Base-by-base conservation (phyloP, 2,329 filamentous ascomycete genomes). In the Aspergillus melleus region DNA sequence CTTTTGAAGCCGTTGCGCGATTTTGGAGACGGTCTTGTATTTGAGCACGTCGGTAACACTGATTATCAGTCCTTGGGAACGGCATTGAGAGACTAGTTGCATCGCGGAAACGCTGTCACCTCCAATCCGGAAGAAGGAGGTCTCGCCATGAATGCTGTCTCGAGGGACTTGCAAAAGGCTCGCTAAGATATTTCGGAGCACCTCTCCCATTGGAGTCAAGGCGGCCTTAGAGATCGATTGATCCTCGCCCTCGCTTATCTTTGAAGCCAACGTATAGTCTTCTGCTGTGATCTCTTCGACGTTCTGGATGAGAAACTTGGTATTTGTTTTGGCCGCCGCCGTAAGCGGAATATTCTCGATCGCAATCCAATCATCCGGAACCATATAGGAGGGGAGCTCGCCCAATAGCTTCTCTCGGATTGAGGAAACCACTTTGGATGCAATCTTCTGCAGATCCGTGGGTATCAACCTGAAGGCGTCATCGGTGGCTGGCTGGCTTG, bases 91-190 rank as follows among this genome's bases (percentile, higher is more conserved):
- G 39, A 44, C 52, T 6, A 57, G 55, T 68, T 70, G 52, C 77
- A 80, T 79, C 1, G 77, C 76, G 52, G 75, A 75, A 49, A 79
- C 77, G 2, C 75, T 77, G 61, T 79, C 77, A 44, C 77, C 77
- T 24, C 77, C 76, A 4, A 78, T 59, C 5, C 70, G 72, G 6
- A 78, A 65, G 57, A 79, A 80, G 51, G 72, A 60, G 14, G 60
- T 49, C 16, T 62, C 51, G 4, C 59, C 32, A 12, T 64, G 61
- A n/a, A 66, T 52, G 2, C 26, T 29, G 26, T 29, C 26, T 29
- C 51, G 14, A 6, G 54, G 54, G 6, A 52, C 39, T 36, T 26
- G 20, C 10, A 29, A 2, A 36, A 9, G 20, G 24, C 24, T 32
- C 36, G 32, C 26, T 3, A 24, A 46, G 6, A 52, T 6, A 24